These are phyloP conservation scores for Penicillium sp. DNA, from an alignment of 2,329 filamentous ascomycete genomes.

Conservation along the genomic window DNA sequence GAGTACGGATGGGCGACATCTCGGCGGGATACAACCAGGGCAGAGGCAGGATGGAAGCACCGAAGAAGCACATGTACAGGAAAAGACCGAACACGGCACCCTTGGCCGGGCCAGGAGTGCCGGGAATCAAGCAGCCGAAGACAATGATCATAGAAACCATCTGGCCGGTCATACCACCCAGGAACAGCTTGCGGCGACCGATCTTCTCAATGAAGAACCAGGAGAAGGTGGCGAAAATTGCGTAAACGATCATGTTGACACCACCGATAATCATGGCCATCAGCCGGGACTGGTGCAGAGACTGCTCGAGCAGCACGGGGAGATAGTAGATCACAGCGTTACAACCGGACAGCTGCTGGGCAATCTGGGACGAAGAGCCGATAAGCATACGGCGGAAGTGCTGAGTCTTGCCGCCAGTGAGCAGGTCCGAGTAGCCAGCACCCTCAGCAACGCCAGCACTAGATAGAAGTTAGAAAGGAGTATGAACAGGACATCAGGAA, in stretches of 20 bases:
- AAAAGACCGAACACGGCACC: conserved; percentile 57
- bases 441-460: conserved; percentile 54
- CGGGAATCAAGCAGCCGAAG: conserved; percentile 38
- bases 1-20: conserved; percentile 52
- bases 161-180: conserved; percentile 39
- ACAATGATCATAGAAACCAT: conserved; percentile 38
- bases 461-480: conserved; percentile 12
- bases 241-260: conserved; percentile 48
- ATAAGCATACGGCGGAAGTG: conserved; percentile 40
- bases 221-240: conserved; percentile 41
- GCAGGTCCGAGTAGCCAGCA: conserved; percentile 42
- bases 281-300: conserved; percentile 37
- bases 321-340: conserved; percentile 50
- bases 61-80: conserved; percentile 65
- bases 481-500: not conserved
- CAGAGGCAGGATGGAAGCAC: conserved; percentile 59
- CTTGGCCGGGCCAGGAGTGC: conserved; percentile 24
- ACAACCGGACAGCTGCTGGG: conserved; percentile 49
- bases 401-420: conserved; percentile 38
- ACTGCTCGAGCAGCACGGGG: conserved; percentile 45
- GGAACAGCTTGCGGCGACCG: conserved; percentile 43
- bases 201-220: conserved; percentile 49
- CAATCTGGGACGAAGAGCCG: conserved; percentile 38
- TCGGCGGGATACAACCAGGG: conserved; percentile 55
- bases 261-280: conserved; percentile 51